Evolutionary conservation across 768 basidiomycete species (phyloP), one percentile per base, ranked within the genome.

Genomic region (Russula earlei): DNA sequence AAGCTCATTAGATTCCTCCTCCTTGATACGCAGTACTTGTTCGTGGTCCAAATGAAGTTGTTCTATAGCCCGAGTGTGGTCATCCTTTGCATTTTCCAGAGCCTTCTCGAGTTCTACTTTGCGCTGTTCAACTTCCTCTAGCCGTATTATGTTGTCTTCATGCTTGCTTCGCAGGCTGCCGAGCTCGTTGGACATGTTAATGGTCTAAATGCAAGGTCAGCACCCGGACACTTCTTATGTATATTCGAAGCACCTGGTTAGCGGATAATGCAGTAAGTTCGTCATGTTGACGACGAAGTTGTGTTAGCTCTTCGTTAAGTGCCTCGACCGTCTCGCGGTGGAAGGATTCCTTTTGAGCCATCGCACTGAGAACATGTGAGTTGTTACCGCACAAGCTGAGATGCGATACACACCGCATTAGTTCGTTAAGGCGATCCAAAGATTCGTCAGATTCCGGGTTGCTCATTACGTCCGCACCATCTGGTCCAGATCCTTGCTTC

Each of bases 271-370:
- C 79, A 7, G 79, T 83, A 19, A 97, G 74, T 49, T 87, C 88
- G 54, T 94, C 90, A 48, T 91, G 81, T 66, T 91, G 86, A 40
- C 87, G 78, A 54, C 83, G 83, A 56, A 86, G 80, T 62, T 83
- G 76, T 63, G 62, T 67, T 22, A 96, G 75, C 64, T 94, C 81
- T 14, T 72, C 66, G 42, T 82, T 83, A 60, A 97, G 75, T 31
- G 73, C 73, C 40, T 90, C 84, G 25, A 96, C 86, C 22, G 79
- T 67, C 65, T 95, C 90, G 34, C 82, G 81, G 67, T 98, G 95
- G 33, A 83, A 76, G 4, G 90, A 86, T 68, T 99, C 96, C 68
- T 98, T 98, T 72, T 90, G 86, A 3, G 94, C 94, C 95, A 98
- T 97, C 2, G 95, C 91, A 60, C 92, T 96, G 56, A 12, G 33